Base-by-base conservation (phyloP, 1,284 basidiomycete genomes). In the Sporisorium graminicola region DNA sequence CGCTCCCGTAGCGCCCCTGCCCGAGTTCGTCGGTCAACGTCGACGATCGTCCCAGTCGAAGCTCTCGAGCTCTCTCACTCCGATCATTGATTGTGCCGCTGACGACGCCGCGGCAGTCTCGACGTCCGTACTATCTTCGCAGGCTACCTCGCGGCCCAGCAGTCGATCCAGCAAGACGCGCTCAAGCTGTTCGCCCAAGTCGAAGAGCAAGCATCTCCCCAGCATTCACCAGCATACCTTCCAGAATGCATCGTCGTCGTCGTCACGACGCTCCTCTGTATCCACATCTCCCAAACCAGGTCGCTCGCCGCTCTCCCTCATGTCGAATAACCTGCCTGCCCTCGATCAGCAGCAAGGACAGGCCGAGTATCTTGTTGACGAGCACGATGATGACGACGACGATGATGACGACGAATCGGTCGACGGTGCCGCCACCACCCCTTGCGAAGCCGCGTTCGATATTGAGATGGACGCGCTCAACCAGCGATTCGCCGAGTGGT, bases 391-490 rank as follows among this genome's bases (percentile, higher is more conserved):
- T 14, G 37, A 60, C 2, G 16, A 29, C 16, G 43, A 54, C 16
- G 40, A 49, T 20, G 56, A 51, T 29, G 51, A 58, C 18, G 51
- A 60, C 10, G 27, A 51, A 5, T 35, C 24, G 37, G 27, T 53
- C 31, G 52, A 55, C 27, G 47, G 51, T 14, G 35, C 31, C 20
- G 22, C 35, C 31, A 44, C 44, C 54, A 49, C 55, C 3, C 54
- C 58, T 14, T 18, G 51, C 12, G 54, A 60, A 43, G 60, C 40
- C 22, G 61, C 60, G 6, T 73, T 72, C 40, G 74, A 76, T 24
- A 60, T 66, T 3, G 73, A 75, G 44, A 75, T 75, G 64, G 73
- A 70, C 37, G 64, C 72, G 1, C 72, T 74, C 65, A 74, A 66
- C 35, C 54, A 65, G 31, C 62, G 66, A 7, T 74, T 74, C 52